Base-by-base conservation (phyloP, 2,329 filamentous ascomycete species). In the Thyridium curvatum region DNA sequence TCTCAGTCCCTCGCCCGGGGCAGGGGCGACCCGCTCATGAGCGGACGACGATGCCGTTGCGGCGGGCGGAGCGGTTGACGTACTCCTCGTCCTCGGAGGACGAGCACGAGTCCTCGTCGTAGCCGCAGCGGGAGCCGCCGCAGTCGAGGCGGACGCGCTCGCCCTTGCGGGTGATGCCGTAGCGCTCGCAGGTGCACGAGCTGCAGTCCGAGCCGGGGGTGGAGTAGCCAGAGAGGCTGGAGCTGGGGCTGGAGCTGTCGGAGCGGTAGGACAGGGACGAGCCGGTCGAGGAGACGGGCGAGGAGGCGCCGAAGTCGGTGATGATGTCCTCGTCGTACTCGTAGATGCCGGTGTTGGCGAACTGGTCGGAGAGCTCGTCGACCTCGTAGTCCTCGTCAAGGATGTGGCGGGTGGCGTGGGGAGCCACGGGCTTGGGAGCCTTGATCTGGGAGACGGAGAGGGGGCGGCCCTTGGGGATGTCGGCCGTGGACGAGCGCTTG, bases 131-230 rank as follows among this genome's bases (percentile, higher is more conserved):
- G 45, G 81, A 72, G 52, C 91, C 91, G 52, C 89, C 89, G 59
- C 91, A 97, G 77, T 96, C 90, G 62, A 96, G 81, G 77, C 91
- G 93, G 76, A 97, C 85, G 56, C 90, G 83, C 64, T 94, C 85
- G 58, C 90, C 89, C 63, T 84, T 82, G 68, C 89, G 86, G 48
- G 90, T 96, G 72, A 97, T 94, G 53, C 90, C 91, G 71, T 93
- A 96, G 69, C 90, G 86, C 65, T 96, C 88, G 69, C 91, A 97
- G 48, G 84, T 89, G 79, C 93, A 97, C 61, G 75, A 77, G 56
- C 76, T 82, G 66, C 79, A 81, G 55, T 84, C 85, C 38, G 84
- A 88, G 64, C 74, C 74, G 46, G 84, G 84, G 45, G 82, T 86
- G 72, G 86, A 88, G 63, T 87, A 90, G 52, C 82, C 84, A 40